These are phyloP conservation scores for Primulina tabacum DNA, from an alignment of 257 asterid species.

Conservation along the genomic window DNA sequence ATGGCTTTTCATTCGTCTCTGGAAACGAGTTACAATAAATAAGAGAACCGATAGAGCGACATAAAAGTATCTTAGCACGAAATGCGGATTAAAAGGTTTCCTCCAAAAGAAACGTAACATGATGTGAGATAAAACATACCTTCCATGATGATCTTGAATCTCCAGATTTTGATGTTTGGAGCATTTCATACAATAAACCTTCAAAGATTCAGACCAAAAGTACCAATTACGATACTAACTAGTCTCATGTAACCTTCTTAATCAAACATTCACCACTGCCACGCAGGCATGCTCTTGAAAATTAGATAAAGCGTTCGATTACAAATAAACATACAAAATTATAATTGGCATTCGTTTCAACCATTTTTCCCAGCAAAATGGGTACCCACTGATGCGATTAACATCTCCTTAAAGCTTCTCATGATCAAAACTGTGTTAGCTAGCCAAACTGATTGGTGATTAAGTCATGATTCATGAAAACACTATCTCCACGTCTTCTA, in stretches of 20 bases:
- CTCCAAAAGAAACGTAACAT: not conserved
- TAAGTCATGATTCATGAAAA: too few species aligned
- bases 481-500: too few species aligned
- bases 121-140: conserved; percentile 43
- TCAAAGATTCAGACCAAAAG: conserved; percentile 24
- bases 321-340: conserved; percentile 1
- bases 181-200: conserved; percentile 92
- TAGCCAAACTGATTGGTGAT: not conserved
- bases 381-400: conserved; percentile 1
- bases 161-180: conserved; percentile 59
- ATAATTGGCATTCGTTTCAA: conserved; percentile 13
- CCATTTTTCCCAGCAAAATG: conserved; percentile 13
- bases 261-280: too few species aligned
- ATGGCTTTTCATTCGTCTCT: not conserved
- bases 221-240: conserved; percentile 15
- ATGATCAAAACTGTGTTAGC: not conserved
- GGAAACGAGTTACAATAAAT: not conserved
- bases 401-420: not conserved
- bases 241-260: too few species aligned
- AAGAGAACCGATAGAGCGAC: not conserved
- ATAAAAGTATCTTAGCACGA: not conserved
- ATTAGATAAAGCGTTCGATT: not conserved
- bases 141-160: conserved; percentile 85
- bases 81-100: conserved; percentile 15
- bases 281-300: not conserved